Conservation (phyloP, 176 grass and related monocot species). For the Guadua angustifolia region DNA sequence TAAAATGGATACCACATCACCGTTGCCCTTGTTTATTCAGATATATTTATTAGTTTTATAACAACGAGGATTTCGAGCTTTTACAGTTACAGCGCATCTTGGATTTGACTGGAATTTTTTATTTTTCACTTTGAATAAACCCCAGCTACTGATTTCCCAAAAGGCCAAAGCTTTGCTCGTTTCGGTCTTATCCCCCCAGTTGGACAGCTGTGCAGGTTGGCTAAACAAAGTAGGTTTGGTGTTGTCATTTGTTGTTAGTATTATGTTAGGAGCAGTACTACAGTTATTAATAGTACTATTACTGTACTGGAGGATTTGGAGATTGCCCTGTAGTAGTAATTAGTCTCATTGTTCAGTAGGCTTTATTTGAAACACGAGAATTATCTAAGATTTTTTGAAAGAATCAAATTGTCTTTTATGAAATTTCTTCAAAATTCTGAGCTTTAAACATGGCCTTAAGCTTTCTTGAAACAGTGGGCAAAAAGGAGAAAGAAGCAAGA, state of each 20-base stretch:
- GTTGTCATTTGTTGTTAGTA: not conserved
- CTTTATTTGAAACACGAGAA: no score
- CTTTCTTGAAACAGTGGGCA: not conserved
- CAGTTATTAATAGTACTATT: no score
- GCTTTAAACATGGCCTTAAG: not conserved
- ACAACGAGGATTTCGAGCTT: slow-evolving; percentile 46
- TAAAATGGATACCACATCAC: slow-evolving; percentile 29
- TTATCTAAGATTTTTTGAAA: not conserved
- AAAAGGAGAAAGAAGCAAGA: not conserved
- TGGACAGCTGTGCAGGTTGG: not conserved
- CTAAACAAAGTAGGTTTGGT: not conserved
- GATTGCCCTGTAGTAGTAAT: not conserved
- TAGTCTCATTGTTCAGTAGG: no score
- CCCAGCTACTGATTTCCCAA: not conserved
- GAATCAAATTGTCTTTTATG: not conserved
- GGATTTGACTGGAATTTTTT: slow-evolving; percentile 52
- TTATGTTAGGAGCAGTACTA: not conserved
- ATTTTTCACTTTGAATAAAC: slow-evolving; percentile 3
- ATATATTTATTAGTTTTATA: slow-evolving; percentile 43
- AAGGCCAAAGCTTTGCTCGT: not conserved
- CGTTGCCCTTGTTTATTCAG: slow-evolving; percentile 47
- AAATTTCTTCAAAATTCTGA: not conserved
- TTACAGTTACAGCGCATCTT: slow-evolving; percentile 43
- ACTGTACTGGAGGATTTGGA: not conserved
- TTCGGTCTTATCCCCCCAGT: not conserved